Percentiles rank a stretch among this genome's conserved stretches.
phyloP scores from a whole-genome alignment of 2,329 filamentous ascomycete species.

The Xylaria sp. region DNA sequence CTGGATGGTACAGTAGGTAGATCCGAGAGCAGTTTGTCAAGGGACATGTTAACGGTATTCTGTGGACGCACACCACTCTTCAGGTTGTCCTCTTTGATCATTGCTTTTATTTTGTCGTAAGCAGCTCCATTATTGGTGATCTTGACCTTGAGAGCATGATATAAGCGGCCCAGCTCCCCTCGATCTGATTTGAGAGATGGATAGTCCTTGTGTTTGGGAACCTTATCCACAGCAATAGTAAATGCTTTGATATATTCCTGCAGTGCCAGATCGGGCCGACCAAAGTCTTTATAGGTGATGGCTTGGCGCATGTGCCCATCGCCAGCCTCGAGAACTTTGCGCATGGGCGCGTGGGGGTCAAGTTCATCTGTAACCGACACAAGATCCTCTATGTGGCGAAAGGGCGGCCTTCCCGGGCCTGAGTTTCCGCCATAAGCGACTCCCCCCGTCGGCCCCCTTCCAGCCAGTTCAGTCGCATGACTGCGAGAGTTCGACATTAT shows the following conservation, averaged over 20 bases:
- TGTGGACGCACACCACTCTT: constrained; percentile 67
- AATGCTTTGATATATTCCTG: constrained; percentile 86
- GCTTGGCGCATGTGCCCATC: constrained; percentile 69
- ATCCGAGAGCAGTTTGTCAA: constrained; percentile 23
- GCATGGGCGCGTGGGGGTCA: constrained; percentile 62
- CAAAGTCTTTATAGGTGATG: constrained; percentile 70
- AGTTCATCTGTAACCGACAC: constrained; percentile 59
- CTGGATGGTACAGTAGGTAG: constrained; percentile 41
- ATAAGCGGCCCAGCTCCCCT: constrained; percentile 59
- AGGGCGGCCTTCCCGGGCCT: constrained; percentile 50
- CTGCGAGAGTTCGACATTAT: constrained; percentile 39
- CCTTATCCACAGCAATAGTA: constrained; percentile 79
- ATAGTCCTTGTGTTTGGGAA: constrained; percentile 82
- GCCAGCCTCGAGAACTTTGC: constrained; percentile 64
- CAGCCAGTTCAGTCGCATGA: constrained; percentile 23
- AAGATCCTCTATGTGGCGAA: constrained; percentile 67
- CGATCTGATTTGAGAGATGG: constrained; percentile 69
- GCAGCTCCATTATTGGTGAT: constrained; percentile 60
- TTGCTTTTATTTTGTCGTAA: constrained; percentile 70
- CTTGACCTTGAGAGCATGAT: constrained; percentile 62
- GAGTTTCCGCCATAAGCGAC: constrained; percentile 30
- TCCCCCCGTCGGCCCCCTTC: constrained; percentile 6
- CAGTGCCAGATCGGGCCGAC: constrained; percentile 78
- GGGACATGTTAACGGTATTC: constrained; percentile 29
- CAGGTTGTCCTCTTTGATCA: constrained; percentile 73